Conservation (phyloP, 1,284 basidiomycete genomes). For the Omphalotus olearius region DNA sequence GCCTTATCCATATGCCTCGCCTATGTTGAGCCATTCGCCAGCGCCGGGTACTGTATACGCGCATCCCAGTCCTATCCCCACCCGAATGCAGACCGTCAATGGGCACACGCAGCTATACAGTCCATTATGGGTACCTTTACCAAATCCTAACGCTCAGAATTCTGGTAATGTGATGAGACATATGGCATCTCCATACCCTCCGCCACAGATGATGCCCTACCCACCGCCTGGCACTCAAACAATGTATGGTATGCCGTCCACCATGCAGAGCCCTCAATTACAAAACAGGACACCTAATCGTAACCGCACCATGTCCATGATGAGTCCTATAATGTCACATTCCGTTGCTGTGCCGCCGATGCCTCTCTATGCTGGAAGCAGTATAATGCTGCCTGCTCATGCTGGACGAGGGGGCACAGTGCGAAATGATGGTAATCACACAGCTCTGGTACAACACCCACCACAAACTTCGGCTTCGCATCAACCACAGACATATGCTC, state of each 20-base stretch:
- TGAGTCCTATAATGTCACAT: constrained; percentile 67
- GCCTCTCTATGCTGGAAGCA: constrained; percentile 61
- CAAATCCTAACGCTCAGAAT: constrained; percentile 40
- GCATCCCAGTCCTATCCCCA: constrained; percentile 56
- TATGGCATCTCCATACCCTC: constrained; percentile 56
- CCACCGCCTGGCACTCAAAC: constrained; percentile 46
- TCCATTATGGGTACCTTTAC: constrained; percentile 63
- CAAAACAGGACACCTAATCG: constrained; percentile 43
- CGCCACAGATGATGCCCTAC: constrained; percentile 56
- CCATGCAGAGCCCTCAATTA: constrained; percentile 40
- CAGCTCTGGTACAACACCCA: constrained; percentile 3
- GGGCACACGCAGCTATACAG: constrained; percentile 55
- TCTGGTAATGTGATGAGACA: constrained; percentile 52
- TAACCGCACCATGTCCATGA: constrained; percentile 42
- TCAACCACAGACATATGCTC: constrained; percentile 10
- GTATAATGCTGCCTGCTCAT: constrained; percentile 58
- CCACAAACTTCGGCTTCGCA: not conserved
- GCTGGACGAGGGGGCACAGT: constrained; percentile 21
- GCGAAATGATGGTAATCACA: constrained; percentile 28
- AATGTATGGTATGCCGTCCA: constrained; percentile 45
- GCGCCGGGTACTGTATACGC: constrained; percentile 60
- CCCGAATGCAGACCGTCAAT: constrained; percentile 49
- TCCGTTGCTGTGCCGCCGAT: constrained; percentile 35
- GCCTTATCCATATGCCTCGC: constrained; percentile 57
- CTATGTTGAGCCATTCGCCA: constrained; percentile 67